These are phyloP conservation scores for Eutypa lata DNA, from an alignment of 2,329 filamentous ascomycete genomes.

Conservation along the genomic window DNA sequence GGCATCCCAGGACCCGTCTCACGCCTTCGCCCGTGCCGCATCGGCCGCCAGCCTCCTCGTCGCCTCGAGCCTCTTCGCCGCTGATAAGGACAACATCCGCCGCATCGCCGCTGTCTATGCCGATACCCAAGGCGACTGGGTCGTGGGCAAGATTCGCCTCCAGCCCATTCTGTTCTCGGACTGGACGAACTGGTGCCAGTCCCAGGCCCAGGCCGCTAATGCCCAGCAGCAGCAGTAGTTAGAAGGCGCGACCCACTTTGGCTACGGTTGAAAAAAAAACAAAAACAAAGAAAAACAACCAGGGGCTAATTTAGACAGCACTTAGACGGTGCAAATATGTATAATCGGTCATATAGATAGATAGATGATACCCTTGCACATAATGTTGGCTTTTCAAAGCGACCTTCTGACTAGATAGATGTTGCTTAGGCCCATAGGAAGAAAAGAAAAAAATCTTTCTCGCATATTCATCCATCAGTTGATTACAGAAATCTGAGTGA, in stretches of 20 bases:
- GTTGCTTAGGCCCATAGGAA: no score
- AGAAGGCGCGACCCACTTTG: not conserved
- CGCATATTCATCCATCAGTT: no score
- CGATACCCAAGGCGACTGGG: slow-evolving; percentile 57
- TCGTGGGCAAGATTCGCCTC: slow-evolving; percentile 56
- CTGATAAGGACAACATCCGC: slow-evolving; percentile 50
- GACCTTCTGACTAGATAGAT: no score
- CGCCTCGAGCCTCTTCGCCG: slow-evolving; percentile 57
- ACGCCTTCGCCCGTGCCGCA: slow-evolving; percentile 70
- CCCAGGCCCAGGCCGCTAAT: slow-evolving; percentile 42
- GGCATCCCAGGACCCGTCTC: slow-evolving; percentile 59
- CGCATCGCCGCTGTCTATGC: slow-evolving; percentile 63
- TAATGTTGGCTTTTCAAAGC: not conserved
- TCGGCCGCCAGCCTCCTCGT: slow-evolving; percentile 70
- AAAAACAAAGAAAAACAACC: no score
- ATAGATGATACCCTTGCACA: not conserved
- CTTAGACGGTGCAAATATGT: no score
- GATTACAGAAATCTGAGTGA: no score
- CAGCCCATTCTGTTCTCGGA: slow-evolving; percentile 66
- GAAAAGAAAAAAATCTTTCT: no score
- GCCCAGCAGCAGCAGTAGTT: slow-evolving; percentile 4
- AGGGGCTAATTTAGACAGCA: no score
- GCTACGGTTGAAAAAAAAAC: no score
- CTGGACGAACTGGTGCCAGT: slow-evolving; percentile 71
- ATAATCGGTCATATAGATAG: not conserved